These are phyloP conservation scores for Mucor racemosus DNA, from an alignment of 371 early-diverging fungal genomes.

Conservation along the genomic window DNA sequence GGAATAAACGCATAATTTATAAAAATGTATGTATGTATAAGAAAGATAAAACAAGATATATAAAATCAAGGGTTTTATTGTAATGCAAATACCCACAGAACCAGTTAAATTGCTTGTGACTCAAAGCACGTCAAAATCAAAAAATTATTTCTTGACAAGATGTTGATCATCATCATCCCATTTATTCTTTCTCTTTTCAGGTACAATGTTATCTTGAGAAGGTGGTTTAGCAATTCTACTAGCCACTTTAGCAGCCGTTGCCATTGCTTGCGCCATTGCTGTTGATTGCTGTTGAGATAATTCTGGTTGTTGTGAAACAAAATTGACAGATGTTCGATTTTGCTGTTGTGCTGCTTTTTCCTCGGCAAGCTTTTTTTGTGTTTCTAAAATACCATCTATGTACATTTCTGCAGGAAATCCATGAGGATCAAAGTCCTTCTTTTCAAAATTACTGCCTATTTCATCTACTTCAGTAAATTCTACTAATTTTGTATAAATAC, in stretches of 20 bases:
- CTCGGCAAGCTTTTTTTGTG: constrained; percentile 47
- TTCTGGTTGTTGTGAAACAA: constrained; percentile 25
- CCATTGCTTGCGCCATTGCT: constrained; percentile 48
- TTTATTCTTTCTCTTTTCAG: constrained; percentile 21
- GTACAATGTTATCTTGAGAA: background rate
- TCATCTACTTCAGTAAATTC: constrained; percentile 77
- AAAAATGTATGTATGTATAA: background rate
- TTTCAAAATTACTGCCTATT: constrained; percentile 67
- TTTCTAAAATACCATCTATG: constrained; percentile 58
- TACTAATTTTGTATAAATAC: constrained; percentile 79
- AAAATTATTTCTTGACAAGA: background rate
- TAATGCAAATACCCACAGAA: background rate
- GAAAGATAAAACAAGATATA: background rate
- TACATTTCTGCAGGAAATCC: constrained; percentile 52
- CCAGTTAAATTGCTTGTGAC: constrained; percentile 15
- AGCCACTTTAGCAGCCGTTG: constrained; percentile 46
- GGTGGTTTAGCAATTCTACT: constrained; percentile 41
- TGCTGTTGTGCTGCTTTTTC: constrained; percentile 44
- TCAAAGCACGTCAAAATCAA: constrained; percentile 9
- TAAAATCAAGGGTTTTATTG: background rate
- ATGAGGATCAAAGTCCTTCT: constrained; percentile 62
- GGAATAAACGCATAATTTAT: constrained; percentile 4
- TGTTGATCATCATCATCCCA: constrained; percentile 21
- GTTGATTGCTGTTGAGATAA: constrained; percentile 28
- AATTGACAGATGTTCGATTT: constrained; percentile 33